phyloP scores from a whole-genome alignment of 768 basidiomycete species.

The Tulasnella calospora region DNA sequence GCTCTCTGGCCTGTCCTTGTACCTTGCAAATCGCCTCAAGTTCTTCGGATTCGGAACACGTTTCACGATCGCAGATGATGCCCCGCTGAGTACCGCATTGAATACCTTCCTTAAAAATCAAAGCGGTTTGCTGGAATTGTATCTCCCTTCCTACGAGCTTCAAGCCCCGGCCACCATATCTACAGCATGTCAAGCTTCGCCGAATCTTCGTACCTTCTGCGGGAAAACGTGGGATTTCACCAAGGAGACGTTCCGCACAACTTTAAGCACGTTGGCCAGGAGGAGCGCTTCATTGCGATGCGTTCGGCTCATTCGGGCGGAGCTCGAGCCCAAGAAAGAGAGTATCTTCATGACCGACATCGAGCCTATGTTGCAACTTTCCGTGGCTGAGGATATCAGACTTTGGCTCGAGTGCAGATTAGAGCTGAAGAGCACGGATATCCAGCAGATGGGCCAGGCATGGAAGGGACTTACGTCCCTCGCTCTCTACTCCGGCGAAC shows the following conservation, averaged over 20 bases:
- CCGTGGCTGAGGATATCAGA: background rate
- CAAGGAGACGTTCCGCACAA: background rate
- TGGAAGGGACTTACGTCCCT: background rate
- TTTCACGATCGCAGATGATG: background rate
- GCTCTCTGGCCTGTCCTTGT: background rate
- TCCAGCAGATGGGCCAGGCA: background rate
- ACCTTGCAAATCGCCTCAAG: background rate
- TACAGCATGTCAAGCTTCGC: background rate
- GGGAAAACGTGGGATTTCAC: background rate
- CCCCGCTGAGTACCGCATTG: background rate
- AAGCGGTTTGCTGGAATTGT: background rate
- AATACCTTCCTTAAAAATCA: background rate
- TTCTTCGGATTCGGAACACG: background rate
- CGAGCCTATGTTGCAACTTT: background rate
- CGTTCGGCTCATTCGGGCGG: background rate
- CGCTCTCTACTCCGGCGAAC: background rate
- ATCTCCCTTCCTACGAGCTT: background rate
- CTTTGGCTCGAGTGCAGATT: background rate
- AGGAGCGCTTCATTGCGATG: background rate
- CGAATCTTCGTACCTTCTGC: background rate
- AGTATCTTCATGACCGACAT: background rate
- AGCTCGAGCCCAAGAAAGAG: background rate
- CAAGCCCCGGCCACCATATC: background rate
- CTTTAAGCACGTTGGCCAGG: background rate
- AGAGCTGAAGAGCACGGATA: background rate